Conservation (phyloP, 192 early-diverging fungal genomes). For the Backusella westeae region DNA sequence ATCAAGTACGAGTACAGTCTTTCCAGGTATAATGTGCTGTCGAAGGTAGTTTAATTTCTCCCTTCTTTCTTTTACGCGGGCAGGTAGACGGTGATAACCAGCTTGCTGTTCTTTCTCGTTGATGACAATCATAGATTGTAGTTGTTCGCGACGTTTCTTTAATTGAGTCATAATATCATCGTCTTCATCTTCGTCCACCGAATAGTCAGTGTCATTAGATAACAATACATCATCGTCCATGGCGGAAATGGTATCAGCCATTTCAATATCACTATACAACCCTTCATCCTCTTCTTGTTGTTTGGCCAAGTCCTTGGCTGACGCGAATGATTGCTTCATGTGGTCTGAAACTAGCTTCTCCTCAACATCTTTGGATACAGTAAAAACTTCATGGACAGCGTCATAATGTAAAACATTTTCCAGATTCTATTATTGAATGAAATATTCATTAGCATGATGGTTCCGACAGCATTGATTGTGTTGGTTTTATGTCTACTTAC, state of each 20-base stretch:
- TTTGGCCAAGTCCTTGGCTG: no score
- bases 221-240: conserved; percentile 22
- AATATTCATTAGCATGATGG: background rate
- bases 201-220: conserved; percentile 18
- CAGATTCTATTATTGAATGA: conserved; percentile 20
- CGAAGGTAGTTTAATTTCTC: background rate
- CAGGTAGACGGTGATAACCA: conserved; percentile 17
- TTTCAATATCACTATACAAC: background rate
- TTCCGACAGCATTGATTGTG: background rate
- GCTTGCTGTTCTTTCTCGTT: background rate
- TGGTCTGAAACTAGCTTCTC: background rate
- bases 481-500: conserved; percentile 12
- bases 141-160: conserved; percentile 33
- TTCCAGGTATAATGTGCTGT: conserved; percentile 30
- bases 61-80: conserved; percentile 18
- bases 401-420: conserved; percentile 21
- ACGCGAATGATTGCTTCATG: background rate
- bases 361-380: background rate
- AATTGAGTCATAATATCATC: conserved; percentile 24
- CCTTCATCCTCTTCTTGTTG: background rate
- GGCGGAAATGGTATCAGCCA: background rate
- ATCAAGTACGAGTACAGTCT: conserved; percentile 49
- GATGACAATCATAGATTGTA: conserved; percentile 19
- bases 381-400: conserved; percentile 3
- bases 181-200: conserved; percentile 16